These are phyloP conservation scores for Porogramme epimiltina DNA, from an alignment of 1,284 basidiomycete species.

Conservation along the genomic window DNA sequence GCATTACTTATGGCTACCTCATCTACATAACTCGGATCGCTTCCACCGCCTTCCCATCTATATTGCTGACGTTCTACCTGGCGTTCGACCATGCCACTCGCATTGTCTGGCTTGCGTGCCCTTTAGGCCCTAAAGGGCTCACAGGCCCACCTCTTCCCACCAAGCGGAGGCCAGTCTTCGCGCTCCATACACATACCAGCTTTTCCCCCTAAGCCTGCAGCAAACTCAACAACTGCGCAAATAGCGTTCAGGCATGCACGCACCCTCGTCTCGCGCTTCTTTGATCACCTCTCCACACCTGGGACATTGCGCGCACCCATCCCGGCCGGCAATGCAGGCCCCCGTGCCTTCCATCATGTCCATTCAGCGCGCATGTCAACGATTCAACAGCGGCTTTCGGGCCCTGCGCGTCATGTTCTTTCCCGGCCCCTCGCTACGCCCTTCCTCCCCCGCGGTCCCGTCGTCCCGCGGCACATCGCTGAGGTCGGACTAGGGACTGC, in stretches of 20 bases:
- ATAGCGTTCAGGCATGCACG: slow-evolving; percentile 57
- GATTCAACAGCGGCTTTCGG: slow-evolving; percentile 42
- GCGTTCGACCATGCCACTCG: slow-evolving; percentile 48
- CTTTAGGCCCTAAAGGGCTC: slow-evolving; percentile 39
- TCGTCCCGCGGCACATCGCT: slow-evolving; percentile 47
- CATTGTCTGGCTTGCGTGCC: slow-evolving; percentile 52
- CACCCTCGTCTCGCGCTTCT: slow-evolving; percentile 54
- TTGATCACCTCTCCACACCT: slow-evolving; percentile 59
- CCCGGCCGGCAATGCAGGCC: slow-evolving; percentile 17
- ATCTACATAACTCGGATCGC: neutral
- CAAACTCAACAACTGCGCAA: slow-evolving; percentile 39
- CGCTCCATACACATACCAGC: slow-evolving; percentile 48
- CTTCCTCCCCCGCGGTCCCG: slow-evolving; percentile 58
- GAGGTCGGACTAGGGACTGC: slow-evolving; percentile 74
- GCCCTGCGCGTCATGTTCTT: slow-evolving; percentile 48
- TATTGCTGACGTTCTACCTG: slow-evolving; percentile 3
- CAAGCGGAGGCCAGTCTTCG: slow-evolving; percentile 20
- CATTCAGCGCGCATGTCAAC: slow-evolving; percentile 25
- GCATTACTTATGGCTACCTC: neutral
- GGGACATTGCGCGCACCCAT: slow-evolving; percentile 44
- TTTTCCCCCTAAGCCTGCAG: slow-evolving; percentile 31
- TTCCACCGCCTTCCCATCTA: slow-evolving; percentile 3
- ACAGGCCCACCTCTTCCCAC: slow-evolving; percentile 29
- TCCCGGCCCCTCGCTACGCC: slow-evolving; percentile 43
- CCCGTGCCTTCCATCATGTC: slow-evolving; percentile 45